Percentiles rank a stretch among this genome's conserved stretches.
Conservation (phyloP, 2,329 filamentous ascomycete species). For the Laburnicola sp. region DNA sequence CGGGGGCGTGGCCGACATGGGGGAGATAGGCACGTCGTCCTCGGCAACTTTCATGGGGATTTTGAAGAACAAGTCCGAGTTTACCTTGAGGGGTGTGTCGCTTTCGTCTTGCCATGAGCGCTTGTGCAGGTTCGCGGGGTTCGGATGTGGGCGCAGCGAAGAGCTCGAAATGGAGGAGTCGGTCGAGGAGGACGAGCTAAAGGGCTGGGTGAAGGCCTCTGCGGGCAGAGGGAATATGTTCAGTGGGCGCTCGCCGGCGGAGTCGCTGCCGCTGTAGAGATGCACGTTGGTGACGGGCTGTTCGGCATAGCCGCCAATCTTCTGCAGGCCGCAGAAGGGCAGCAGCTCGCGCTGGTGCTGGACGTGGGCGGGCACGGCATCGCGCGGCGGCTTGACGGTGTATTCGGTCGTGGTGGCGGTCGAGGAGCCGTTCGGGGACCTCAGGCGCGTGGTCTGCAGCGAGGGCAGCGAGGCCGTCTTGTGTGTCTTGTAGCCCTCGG, state of each 20-base stretch:
- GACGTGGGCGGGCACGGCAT: slow-evolving; percentile 24
- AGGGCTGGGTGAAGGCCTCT: slow-evolving; percentile 40
- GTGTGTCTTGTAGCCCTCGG: slow-evolving; percentile 89
- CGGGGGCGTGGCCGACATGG: slow-evolving; percentile 34
- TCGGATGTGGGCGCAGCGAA: slow-evolving; percentile 20
- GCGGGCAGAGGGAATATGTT: slow-evolving; percentile 37
- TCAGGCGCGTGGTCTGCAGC: slow-evolving; percentile 31
- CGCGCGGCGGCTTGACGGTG: slow-evolving; percentile 29
- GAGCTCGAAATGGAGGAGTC: slow-evolving; percentile 33
- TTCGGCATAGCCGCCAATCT: slow-evolving; percentile 67
- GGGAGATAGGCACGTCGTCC: slow-evolving; percentile 43
- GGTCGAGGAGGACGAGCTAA: slow-evolving; percentile 37
- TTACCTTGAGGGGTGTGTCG: slow-evolving; percentile 21
- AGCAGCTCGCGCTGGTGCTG: slow-evolving; percentile 63
- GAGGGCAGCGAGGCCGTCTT: slow-evolving; percentile 35
- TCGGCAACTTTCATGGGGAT: slow-evolving; percentile 25
- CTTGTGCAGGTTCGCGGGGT: slow-evolving; percentile 45
- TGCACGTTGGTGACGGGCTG: slow-evolving; percentile 54
- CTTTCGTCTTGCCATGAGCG: slow-evolving; percentile 49
- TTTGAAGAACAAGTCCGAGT: slow-evolving; percentile 34
- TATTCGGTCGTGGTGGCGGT: slow-evolving; percentile 18
- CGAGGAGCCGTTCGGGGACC: slow-evolving; percentile 19
- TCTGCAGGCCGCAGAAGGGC: slow-evolving; percentile 81
- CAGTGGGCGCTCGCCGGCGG: slow-evolving; percentile 34
- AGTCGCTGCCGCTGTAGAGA: slow-evolving; percentile 44